Base-by-base conservation (phyloP, 176 grass and related monocot species). In the Paspalum vaginatum region DNA sequence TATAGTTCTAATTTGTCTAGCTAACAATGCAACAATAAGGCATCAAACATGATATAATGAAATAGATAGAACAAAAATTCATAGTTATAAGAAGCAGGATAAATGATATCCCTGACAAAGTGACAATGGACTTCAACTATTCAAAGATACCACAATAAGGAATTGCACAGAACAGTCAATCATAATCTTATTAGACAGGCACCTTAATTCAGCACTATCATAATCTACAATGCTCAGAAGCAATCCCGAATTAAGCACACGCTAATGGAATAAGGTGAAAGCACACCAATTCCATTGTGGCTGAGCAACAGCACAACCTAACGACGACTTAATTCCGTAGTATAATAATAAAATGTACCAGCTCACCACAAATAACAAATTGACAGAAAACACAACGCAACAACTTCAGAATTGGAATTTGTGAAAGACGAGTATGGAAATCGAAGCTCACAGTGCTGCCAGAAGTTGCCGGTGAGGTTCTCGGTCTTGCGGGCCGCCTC, bases 401-500 rank as follows among this genome's bases (percentile, higher is more conserved):
- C 8, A 48, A 56, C 5, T 13, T 21, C 1, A 43, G 20, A 68
- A 22, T 4, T 39, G 61, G n/a, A 53, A 27, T 56, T 56, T 12
- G 21, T 55, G 14, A 27, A 80, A 68, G 44, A 5, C 55, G 0
- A 7, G 48, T 6, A 40, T 42, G 0, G 17, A 61, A 52, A 84
- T 55, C 20, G 67, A 69, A 79, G 3, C 96, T 95, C 56, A 99
- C 96, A 79, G 63, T 99, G 96, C 69, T 95, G 96, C 96, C 96
- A 99, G 80, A 95, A 89, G 61, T 99, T 88, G 16, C 93, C 96
- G 9, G 96, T 86, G 52, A 89, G 70, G 88, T 84, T 94, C 90
- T 99, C 96, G 20, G 96, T 95, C 81, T 89, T 99, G 49, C 92
- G 91, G 21, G 96, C 92, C 41, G 90, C 88, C 76, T 95, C 96